Conservation (phyloP, 2,329 filamentous ascomycete genomes). For the Drechslera avenae region DNA sequence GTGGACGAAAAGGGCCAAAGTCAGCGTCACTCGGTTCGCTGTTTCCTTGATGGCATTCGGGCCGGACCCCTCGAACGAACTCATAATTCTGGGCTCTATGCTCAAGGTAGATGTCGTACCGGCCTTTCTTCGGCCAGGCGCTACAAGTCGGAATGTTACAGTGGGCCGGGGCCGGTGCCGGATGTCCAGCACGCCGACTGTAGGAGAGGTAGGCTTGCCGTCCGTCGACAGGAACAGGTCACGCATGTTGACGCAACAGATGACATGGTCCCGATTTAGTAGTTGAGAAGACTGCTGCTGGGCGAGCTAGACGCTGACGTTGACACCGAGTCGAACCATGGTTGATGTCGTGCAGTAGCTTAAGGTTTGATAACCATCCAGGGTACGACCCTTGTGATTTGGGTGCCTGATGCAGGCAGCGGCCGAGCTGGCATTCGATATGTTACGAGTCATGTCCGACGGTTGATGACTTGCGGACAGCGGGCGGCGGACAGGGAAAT, state of each 20-base stretch:
- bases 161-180: too few relatives aligned
- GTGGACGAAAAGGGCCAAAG: background rate
- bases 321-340: conserved; percentile 7
- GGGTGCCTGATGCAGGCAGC: conserved; percentile 6
- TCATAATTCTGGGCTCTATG: conserved; percentile 1
- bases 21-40: background rate
- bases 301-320: background rate
- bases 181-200: too few relatives aligned
- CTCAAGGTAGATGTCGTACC: conserved; percentile 3
- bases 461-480: background rate
- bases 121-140: conserved; percentile 3
- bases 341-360: conserved; percentile 19
- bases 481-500: background rate
- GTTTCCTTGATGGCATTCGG: conserved; percentile 4
- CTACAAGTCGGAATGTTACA: background rate
- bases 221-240: background rate
- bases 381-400: conserved; percentile 5
- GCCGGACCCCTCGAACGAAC: conserved; percentile 7
- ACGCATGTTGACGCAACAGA: background rate
- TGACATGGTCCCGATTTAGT: too few relatives aligned
- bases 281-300: background rate
- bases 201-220: too few relatives aligned
- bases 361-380: conserved; percentile 6
- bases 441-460: conserved; percentile 5
- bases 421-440: too few relatives aligned